These are phyloP conservation scores for Coprinopsis sp. DNA, from an alignment of 768 basidiomycete species.

Conservation along the genomic window DNA sequence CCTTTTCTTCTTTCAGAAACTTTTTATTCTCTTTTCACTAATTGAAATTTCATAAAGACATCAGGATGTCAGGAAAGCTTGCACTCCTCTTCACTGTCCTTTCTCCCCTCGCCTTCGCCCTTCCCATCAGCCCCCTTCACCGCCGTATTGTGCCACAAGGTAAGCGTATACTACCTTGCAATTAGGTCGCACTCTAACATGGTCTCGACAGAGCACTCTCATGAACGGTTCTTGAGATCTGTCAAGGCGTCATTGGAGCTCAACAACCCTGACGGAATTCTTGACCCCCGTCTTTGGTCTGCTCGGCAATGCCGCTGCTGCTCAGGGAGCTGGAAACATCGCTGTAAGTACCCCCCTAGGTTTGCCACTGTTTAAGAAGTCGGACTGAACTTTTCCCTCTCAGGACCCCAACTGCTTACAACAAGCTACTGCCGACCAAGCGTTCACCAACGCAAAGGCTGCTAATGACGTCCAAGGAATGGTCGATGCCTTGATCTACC, in stretches of 20 bases:
- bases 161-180: slow-evolving; percentile 18
- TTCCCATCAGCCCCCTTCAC: slow-evolving; percentile 38
- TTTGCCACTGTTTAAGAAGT: neutral
- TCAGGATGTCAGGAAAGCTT: slow-evolving; percentile 21
- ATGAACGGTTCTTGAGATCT: slow-evolving; percentile 50
- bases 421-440: slow-evolving; percentile 61
- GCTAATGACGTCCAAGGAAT: slow-evolving; percentile 50
- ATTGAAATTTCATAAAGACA: slow-evolving; percentile 8
- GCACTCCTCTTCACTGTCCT: slow-evolving; percentile 21
- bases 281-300: slow-evolving; percentile 63
- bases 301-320: slow-evolving; percentile 61
- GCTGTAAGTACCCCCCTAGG: slow-evolving; percentile 29
- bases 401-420: slow-evolving; percentile 60
- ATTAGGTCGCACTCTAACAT: neutral
- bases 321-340: slow-evolving; percentile 48
- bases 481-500: slow-evolving; percentile 56
- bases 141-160: slow-evolving; percentile 65
- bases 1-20: slow-evolving; percentile 14
- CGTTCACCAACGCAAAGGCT: slow-evolving; percentile 70
- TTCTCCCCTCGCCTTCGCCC: slow-evolving; percentile 29
- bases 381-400: neutral
- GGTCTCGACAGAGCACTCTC: slow-evolving; percentile 51
- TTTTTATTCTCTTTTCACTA: slow-evolving; percentile 13
- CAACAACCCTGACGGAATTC: slow-evolving; percentile 57
- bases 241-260: slow-evolving; percentile 42